Percentiles rank a stretch among this genome's conserved stretches.
phyloP scores from a whole-genome alignment of 352 stramenopile genomes.

The Globisporangium polare region DNA sequence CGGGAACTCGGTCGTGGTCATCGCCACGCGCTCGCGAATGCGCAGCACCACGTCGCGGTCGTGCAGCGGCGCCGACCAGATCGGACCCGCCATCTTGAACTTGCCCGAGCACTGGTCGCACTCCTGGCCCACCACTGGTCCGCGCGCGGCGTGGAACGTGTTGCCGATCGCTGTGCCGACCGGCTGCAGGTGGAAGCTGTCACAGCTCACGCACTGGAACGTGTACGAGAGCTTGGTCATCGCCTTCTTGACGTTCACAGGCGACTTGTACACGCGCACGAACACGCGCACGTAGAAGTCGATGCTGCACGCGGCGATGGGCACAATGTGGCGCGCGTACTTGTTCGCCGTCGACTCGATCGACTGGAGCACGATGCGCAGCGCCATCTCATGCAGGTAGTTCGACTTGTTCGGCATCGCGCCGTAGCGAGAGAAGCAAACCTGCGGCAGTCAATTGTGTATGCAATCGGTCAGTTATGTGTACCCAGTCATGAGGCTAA shows the following conservation, averaged over 20 bases:
- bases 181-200: constrained; percentile 96
- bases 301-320: constrained; percentile 97
- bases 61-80: constrained; percentile 97
- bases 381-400: constrained; percentile 86
- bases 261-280: constrained; percentile 97
- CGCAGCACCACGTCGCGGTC: constrained; percentile 87
- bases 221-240: constrained; percentile 90
- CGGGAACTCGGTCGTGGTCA: constrained; percentile 83
- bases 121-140: constrained; percentile 57
- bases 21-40: constrained; percentile 74
- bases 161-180: constrained; percentile 88
- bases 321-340: constrained; percentile 96
- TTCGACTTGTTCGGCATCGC: constrained; percentile 85
- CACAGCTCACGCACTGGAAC: constrained; percentile 93
- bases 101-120: constrained; percentile 84
- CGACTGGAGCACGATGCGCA: constrained; percentile 93
- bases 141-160: constrained; percentile 78
- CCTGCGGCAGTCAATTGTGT: constrained; percentile 11
- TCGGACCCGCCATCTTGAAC: constrained; percentile 93
- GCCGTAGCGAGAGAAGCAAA: constrained; percentile 84
- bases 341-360: constrained; percentile 94
- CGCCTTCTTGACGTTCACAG: constrained; percentile 92
- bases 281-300: constrained; percentile 99
- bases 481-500: not conserved
- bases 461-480: not conserved